Conservation (phyloP, 2,329 filamentous ascomycete species). For the Botryosphaeria dothidea region DNA sequence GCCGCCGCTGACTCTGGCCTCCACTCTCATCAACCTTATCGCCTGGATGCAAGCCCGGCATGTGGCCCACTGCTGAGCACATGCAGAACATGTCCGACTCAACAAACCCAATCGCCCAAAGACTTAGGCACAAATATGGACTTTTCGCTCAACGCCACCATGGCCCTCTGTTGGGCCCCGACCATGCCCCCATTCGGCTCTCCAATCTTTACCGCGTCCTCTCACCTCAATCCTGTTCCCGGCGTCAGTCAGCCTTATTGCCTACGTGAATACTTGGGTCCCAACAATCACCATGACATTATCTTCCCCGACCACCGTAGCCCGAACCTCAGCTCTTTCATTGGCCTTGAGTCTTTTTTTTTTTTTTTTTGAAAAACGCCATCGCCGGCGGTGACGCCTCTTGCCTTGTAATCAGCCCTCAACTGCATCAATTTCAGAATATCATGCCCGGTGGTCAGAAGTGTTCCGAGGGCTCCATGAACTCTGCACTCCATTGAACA, state of each 20-base stretch:
- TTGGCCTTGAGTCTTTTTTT: not conserved
- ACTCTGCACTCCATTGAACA: too few species aligned
- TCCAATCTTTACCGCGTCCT: not conserved
- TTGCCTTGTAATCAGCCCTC: too few species aligned
- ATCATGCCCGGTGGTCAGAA: too few species aligned
- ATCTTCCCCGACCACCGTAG: not conserved
- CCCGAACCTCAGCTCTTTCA: not conserved
- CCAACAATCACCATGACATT: not conserved
- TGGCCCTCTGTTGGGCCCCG: not conserved
- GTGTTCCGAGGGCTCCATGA: too few species aligned
- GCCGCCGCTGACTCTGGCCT: not conserved
- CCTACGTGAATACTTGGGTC: too few species aligned
- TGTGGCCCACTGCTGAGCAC: not conserved
- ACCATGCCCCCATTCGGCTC: not conserved
- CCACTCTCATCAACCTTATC: not conserved
- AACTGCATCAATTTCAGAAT: too few species aligned
- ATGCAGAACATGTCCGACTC: not conserved
- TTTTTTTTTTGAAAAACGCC: not conserved
- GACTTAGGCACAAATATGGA: not conserved
- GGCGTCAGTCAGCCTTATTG: too few species aligned
- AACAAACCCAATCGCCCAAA: not conserved
- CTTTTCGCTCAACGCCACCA: not conserved
- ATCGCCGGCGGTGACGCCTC: too few species aligned
- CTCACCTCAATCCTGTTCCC: not conserved
- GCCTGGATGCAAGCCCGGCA: not conserved